Conservation (phyloP, 768 basidiomycete genomes). For the Serendipita sp. region DNA sequence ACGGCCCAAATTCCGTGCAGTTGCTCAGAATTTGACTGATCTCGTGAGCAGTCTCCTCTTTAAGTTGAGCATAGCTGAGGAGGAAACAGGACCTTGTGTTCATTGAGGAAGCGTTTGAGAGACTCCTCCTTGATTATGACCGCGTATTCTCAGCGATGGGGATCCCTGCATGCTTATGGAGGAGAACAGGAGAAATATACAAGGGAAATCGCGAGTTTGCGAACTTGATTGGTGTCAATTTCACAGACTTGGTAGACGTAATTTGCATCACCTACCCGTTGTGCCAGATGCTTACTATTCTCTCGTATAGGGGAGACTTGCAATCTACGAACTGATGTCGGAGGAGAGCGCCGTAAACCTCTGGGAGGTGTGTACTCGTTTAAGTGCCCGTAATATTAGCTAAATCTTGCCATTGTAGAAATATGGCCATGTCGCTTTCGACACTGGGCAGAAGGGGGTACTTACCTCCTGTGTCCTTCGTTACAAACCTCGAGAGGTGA, state of each 20-base stretch:
- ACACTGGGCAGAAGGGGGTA: constrained; percentile 82
- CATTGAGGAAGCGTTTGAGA: constrained; percentile 95
- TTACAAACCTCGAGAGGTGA: constrained; percentile 38
- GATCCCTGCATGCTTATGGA: constrained; percentile 92
- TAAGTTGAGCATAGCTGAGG: too few species aligned
- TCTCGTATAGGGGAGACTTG: constrained; percentile 55
- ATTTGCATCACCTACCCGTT: constrained; percentile 15
- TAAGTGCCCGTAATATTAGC: not conserved
- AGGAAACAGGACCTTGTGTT: constrained; percentile 68
- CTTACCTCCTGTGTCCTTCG: constrained; percentile 81
- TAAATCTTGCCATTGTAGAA: constrained; percentile 33
- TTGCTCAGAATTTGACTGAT: constrained; percentile 72
- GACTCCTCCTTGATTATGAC: constrained; percentile 87
- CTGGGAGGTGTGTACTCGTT: constrained; percentile 60
- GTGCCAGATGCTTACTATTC: not conserved
- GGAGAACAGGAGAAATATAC: constrained; percentile 95
- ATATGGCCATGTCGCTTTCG: constrained; percentile 88
- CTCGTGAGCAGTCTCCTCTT: constrained; percentile 33
- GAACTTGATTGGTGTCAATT: constrained; percentile 74
- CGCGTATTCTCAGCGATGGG: constrained; percentile 91
- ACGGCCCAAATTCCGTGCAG: constrained; percentile 69
- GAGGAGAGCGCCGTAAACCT: constrained; percentile 94
- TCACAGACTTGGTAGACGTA: constrained; percentile 76
- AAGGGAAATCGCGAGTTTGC: constrained; percentile 95
- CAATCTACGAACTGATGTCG: constrained; percentile 97